A percentile compares a stretch with the other conserved stretches of the same genome.
Evolutionary conservation across 768 basidiomycete species (phyloP).

Genomic region (Naganishia randhawae): DNA sequence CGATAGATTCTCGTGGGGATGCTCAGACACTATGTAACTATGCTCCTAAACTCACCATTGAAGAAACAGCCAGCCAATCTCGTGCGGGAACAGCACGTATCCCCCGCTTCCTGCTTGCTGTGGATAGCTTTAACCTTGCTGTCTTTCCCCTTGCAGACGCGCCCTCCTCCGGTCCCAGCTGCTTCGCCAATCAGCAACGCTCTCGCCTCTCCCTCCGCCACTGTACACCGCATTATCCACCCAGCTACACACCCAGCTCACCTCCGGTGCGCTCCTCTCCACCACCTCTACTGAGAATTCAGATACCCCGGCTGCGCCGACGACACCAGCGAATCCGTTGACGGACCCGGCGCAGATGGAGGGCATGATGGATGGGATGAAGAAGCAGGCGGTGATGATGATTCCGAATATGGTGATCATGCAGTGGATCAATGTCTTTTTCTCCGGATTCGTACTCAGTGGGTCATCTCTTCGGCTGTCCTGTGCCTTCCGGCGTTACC

Average conservation of each 20-base stretch:
- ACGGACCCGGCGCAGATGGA: conserved; percentile 90
- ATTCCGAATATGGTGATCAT: conserved; percentile 83
- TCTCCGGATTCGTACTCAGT: conserved; percentile 97
- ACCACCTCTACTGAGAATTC: conserved; percentile 71
- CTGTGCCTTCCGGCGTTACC: background rate
- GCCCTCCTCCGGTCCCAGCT: conserved; percentile 72
- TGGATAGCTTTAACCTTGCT: no score
- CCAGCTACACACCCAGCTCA: conserved; percentile 41
- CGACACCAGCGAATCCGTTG: conserved; percentile 70
- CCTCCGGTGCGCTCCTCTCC: conserved; percentile 65
- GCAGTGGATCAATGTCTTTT: conserved; percentile 99
- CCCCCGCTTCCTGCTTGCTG: conserved; percentile 32
- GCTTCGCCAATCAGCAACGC: conserved; percentile 71
- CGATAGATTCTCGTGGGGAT: conserved; percentile 83
- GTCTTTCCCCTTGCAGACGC: conserved; percentile 37
- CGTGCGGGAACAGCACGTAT: conserved; percentile 84
- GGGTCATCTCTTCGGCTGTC: conserved; percentile 51
- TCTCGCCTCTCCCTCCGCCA: conserved; percentile 64
- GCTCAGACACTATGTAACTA: conserved; percentile 83
- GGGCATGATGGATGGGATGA: conserved; percentile 97
- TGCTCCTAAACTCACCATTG: conserved; percentile 75
- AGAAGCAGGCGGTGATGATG: conserved; percentile 99
- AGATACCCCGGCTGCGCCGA: conserved; percentile 40
- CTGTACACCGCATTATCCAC: conserved; percentile 48
- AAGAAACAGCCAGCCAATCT: conserved; percentile 73